Base-by-base conservation (phyloP, 768 basidiomycete genomes). In the Rhodotorula graminis region DNA sequence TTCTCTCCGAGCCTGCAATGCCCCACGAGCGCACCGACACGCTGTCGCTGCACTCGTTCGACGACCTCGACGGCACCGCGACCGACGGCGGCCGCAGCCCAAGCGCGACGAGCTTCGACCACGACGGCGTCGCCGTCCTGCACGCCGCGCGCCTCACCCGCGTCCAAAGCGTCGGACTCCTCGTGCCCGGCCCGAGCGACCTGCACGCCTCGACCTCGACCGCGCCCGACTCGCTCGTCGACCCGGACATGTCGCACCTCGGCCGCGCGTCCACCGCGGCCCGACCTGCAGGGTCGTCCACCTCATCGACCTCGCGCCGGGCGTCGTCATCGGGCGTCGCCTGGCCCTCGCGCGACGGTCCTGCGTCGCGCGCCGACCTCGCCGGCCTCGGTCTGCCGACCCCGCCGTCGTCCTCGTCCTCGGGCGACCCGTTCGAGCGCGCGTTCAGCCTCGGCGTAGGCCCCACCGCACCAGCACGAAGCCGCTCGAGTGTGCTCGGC, bases 211-310 rank as follows among this genome's bases (percentile, higher is more conserved):
- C 62, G 50, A 42, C 49, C 7, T 31, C 31, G 29, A 52, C 62
- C 9, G 47, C 62, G 9, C 64, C 52, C 40, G 64, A 64, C 53
- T 55, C 52, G n/a, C 46, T 65, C 55, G 44, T 57, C 53, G 53
- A 55, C 42, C 64, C 64, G 9, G 27, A 56, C 53, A 65, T 65
- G 64, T n/a, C 60, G n/a, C 44, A 40, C 52, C 19, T 53, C 10
- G 12, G 23, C 27, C 11, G 47, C 9, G 6, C 64, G 18, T 14
- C 11, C 44, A 31, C 4, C 21, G 25, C 37, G 4, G 5, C 27
- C 15, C 53, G 29, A 3, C 44, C 29, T 18, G 4, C 44, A n/a
- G n/a, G n/a, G n/a, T n/a, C n/a, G 4, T 23, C 55, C 23, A 29
- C 44, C 18, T 56, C 29, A n/a, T n/a, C 49, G 27, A 33, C 3